These are phyloP conservation scores for Lactarius akahatsu DNA, from an alignment of 768 basidiomycete species.

Conservation along the genomic window DNA sequence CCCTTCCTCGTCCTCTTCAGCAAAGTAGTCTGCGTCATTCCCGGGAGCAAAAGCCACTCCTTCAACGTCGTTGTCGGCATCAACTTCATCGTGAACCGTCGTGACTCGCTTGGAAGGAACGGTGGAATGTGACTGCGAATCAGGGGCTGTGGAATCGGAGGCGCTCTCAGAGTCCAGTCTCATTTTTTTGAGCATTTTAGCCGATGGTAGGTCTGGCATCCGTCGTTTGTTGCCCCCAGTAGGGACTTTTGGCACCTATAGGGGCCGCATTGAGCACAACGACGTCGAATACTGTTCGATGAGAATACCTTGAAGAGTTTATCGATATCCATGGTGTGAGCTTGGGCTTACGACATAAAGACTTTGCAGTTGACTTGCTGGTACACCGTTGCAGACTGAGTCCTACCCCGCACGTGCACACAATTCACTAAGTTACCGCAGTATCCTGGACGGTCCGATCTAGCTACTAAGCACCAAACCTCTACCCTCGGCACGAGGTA, in stretches of 20 bases:
- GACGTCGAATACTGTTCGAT: background rate
- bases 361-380: background rate
- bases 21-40: conserved; percentile 86
- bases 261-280: conserved; percentile 9
- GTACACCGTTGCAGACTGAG: background rate
- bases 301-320: conserved; percentile 46
- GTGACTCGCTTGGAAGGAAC: conserved; percentile 43
- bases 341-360: conserved; percentile 1
- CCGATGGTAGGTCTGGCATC: conserved; percentile 72
- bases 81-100: conserved; percentile 63
- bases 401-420: background rate
- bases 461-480: no score
- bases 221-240: conserved; percentile 65
- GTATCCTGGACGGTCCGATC: no score
- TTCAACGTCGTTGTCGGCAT: conserved; percentile 45
- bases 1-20: conserved; percentile 89
- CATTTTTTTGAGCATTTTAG: conserved; percentile 83
- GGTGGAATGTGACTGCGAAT: conserved; percentile 12
- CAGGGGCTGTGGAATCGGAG: conserved; percentile 15
- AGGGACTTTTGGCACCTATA: conserved; percentile 67
- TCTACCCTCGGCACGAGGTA: background rate
- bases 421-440: background rate
- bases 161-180: conserved; percentile 46
- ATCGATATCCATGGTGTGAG: conserved; percentile 47
- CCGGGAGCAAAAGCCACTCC: conserved; percentile 71